These are phyloP conservation scores for Camellia granthamiana DNA, from an alignment of 148 eudicot genomes.

Conservation along the genomic window DNA sequence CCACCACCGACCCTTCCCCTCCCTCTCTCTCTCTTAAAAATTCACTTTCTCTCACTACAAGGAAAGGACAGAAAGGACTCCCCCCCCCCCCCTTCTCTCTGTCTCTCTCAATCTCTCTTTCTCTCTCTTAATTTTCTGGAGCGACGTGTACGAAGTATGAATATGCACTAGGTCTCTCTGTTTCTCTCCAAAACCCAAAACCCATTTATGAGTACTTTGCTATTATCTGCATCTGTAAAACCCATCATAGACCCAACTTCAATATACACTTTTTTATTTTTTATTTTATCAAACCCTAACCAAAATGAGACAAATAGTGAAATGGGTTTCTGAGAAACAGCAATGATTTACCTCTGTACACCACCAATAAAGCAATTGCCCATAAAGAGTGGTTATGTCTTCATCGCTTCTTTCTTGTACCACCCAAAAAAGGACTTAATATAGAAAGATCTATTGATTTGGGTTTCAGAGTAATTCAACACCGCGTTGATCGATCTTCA, in stretches of 20 bases:
- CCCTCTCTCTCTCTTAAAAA: not conserved
- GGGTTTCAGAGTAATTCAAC: slow-evolving; percentile 1
- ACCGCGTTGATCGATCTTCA: not conserved
- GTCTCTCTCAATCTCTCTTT: not conserved
- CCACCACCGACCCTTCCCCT: not conserved
- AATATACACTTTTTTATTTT: not conserved
- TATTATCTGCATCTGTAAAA: slow-evolving; percentile 3
- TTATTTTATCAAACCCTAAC: not conserved
- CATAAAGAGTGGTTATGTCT: not conserved
- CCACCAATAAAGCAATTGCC: slow-evolving; percentile 16
- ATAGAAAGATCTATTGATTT: slow-evolving; percentile 18
- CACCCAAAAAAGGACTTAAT: slow-evolving; percentile 5
- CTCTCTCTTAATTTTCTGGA: slow-evolving; percentile 25
- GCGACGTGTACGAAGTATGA: slow-evolving; percentile 29
- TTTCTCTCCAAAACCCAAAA: not conserved
- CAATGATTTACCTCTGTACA: slow-evolving; percentile 3
- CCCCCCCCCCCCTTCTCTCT: not conserved
- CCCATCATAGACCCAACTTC: not conserved
- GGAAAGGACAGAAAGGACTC: not conserved
- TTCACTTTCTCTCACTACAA: slow-evolving; percentile 1
- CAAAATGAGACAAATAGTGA: not conserved
- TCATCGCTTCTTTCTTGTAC: slow-evolving; percentile 1
- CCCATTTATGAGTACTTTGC: not conserved
- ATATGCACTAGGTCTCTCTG: not conserved
- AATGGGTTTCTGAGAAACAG: slow-evolving; percentile 6